A percentile compares a stretch with the other conserved stretches of the same genome.
Evolutionary conservation across 345 rosid genomes (phyloP).

Genomic region (Psidium friedrichsthalianum): DNA sequence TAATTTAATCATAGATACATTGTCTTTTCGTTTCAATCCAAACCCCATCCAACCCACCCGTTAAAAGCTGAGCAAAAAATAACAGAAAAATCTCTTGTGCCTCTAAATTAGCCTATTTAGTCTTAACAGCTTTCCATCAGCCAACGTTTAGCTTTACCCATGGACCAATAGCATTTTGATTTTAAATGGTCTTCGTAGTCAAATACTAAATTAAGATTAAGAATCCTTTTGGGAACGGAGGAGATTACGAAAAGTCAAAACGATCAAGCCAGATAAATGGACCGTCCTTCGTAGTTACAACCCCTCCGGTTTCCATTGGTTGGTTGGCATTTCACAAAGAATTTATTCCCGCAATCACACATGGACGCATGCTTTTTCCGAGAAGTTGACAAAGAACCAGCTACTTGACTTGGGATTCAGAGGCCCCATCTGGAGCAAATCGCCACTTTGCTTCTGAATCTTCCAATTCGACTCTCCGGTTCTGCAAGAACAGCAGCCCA

Average conservation of each 20-base stretch:
- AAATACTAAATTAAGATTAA: not conserved
- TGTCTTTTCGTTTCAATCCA: not conserved
- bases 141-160: not conserved
- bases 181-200: not conserved
- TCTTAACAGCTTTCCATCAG: not conserved
- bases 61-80: not conserved
- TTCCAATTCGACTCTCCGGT: not conserved
- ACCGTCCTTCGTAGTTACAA: not conserved
- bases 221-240: not conserved
- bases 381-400: too few relatives aligned
- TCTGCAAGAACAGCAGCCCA: not conserved
- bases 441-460: not conserved
- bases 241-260: not conserved
- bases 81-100: not conserved
- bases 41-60: not conserved
- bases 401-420: too few relatives aligned
- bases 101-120: not conserved
- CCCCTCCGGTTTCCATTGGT: too few relatives aligned
- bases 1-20: not conserved
- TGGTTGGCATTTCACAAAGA: too few relatives aligned
- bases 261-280: not conserved
- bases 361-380: too few relatives aligned
- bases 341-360: too few relatives aligned
- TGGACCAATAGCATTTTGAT: not conserved
- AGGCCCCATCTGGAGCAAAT: not conserved